Evolutionary conservation across 2,329 filamentous ascomycete genomes (phyloP).

Genomic region (Apiospora kogelbergensis): DNA sequence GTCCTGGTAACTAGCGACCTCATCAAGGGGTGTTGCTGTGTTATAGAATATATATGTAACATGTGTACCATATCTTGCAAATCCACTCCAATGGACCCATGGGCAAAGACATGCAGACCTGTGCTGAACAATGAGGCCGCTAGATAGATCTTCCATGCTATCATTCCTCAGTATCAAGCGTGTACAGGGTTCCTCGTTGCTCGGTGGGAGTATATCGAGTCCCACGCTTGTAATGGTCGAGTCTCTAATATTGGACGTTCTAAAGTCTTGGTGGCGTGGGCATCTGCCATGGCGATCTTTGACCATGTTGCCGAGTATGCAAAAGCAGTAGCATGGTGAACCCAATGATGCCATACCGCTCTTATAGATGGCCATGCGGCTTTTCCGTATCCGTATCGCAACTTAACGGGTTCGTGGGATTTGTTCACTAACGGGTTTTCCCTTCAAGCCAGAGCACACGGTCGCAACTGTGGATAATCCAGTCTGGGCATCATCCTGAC

Average conservation of each 20-base stretch:
- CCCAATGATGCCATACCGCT: too few relatives aligned
- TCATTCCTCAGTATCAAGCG: background rate
- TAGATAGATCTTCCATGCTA: background rate
- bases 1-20: background rate
- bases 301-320: background rate
- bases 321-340: too few relatives aligned
- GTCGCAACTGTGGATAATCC: background rate
- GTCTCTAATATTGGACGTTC: background rate
- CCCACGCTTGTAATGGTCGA: too few relatives aligned
- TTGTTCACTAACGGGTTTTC: background rate
- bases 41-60: background rate
- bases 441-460: background rate
- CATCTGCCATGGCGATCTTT: background rate
- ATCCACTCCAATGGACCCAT: background rate
- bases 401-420: background rate
- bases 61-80: conserved; percentile 5
- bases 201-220: too few relatives aligned
- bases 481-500: too few relatives aligned
- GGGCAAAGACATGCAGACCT: background rate
- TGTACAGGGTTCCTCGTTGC: background rate
- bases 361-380: too few relatives aligned
- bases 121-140: background rate
- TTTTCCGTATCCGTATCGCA: too few relatives aligned
- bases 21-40: background rate
- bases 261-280: background rate